Evolutionary conservation across 2,329 filamentous ascomycete genomes (phyloP).

Genomic region (Diaporthe amygdali): DNA sequence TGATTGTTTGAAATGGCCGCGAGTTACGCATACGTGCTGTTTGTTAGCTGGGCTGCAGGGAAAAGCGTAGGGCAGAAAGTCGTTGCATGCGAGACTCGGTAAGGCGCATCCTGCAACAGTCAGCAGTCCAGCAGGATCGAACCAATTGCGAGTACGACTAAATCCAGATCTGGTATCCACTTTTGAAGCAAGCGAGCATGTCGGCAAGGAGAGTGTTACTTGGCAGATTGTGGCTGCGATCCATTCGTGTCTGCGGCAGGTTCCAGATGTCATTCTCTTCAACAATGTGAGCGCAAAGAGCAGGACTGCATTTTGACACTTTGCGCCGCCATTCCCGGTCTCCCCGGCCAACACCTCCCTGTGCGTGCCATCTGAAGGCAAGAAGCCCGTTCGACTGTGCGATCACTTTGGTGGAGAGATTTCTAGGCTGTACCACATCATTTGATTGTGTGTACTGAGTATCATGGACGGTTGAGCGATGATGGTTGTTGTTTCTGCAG

Average conservation of each 20-base stretch:
- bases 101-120: slow-evolving; percentile 14
- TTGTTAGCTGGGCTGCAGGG: not conserved
- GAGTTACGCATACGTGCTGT: not conserved
- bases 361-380: not conserved
- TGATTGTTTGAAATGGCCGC: not conserved
- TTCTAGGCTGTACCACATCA: not conserved
- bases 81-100: not conserved
- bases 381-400: not conserved
- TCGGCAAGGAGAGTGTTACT: not conserved
- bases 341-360: not conserved
- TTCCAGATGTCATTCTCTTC: not conserved
- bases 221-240: not conserved
- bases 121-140: slow-evolving; percentile 1
- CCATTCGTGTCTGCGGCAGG: not conserved
- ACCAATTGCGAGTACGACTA: not conserved
- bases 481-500: not conserved
- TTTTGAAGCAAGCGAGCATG: not conserved
- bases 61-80: not conserved
- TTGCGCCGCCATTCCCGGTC: not conserved
- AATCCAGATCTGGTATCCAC: slow-evolving; percentile 1
- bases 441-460: not conserved
- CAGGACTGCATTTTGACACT: not conserved
- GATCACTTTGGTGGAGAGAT: not conserved
- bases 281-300: not conserved
- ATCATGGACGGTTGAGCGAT: not conserved